Evolutionary conservation across 768 basidiomycete species (phyloP), one percentile per base, ranked within the genome.

Genomic region (Termitomyces bulborhizus): DNA sequence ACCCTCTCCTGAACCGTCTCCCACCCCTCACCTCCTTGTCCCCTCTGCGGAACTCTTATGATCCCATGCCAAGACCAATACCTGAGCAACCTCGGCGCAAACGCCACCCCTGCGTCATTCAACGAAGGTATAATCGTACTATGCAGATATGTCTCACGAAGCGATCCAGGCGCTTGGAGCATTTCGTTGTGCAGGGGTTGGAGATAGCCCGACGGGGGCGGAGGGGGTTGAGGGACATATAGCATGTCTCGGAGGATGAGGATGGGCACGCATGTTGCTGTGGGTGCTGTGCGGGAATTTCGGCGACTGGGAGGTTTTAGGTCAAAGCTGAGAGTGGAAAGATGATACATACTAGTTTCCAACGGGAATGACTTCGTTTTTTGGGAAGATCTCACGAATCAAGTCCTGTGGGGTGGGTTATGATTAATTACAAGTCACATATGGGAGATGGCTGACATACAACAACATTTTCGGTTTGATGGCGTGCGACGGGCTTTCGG

Each of bases 271-370:
- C 68, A 68, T n/a, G 70, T 60, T 13, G 73, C 71, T 1, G 66
- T 62, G 6, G 58, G 3, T 6, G 64, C 58, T 1, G 66, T 62
- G 6, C 58, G 3, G 6, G 64, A 58, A 26, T 75, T 76, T 39
- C 85, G 79, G 16, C 85, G 81, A 59, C 85, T 83, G 53, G 31
- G 47, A 32, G 11, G 32, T 16, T 16, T 44, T 1, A 5, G n/a
- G 34, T 26, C 1, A 7, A 43, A 56, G 7, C 59, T 40, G 27
- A 54, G 9, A 16, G 36, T 50, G 6, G 15, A 12, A 15, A 11
- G 9, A 42, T 16, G 18, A 7, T 13, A 68, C 85, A 64, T 63
- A 87, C 85, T 84, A 82, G 67, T 73, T 73, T 9, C 84, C 85
- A 0, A 73, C 73, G n/a, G 83, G 61, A 31, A 75, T 62, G 16